Percentiles rank a stretch among this genome's conserved stretches.
Conservation (phyloP, 805 yeast genomes). For the Dipodascus geniculatus region DNA sequence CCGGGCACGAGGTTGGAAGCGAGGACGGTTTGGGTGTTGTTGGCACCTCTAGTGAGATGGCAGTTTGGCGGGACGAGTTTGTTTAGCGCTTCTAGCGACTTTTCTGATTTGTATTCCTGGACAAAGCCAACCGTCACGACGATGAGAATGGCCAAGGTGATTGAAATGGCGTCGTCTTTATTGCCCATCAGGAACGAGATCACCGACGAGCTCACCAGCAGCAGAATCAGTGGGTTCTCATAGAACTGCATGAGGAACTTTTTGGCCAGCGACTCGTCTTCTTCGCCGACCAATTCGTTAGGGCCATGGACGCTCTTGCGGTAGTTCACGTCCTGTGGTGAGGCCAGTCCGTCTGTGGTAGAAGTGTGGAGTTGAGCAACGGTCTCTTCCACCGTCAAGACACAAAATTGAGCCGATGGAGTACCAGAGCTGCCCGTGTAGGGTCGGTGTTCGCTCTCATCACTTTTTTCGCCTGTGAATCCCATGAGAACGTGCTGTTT, state of each 20-base stretch:
- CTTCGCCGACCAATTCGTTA: conserved; percentile 69
- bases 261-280: conserved; percentile 56
- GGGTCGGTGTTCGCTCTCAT: neutral
- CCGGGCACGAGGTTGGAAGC: conserved; percentile 93
- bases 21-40: conserved; percentile 56
- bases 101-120: conserved; percentile 92
- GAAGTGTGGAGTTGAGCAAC: conserved; percentile 52
- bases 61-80: conserved; percentile 96
- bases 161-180: conserved; percentile 88
- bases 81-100: conserved; percentile 85
- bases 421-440: conserved; percentile 17
- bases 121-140: conserved; percentile 96
- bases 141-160: conserved; percentile 80
- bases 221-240: conserved; percentile 81
- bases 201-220: conserved; percentile 81
- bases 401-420: conserved; percentile 57
- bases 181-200: conserved; percentile 91
- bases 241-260: conserved; percentile 73
- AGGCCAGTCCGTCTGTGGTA: conserved; percentile 44
- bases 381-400: conserved; percentile 55
- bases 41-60: conserved; percentile 73
- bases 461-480: neutral
- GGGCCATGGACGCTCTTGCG: conserved; percentile 68
- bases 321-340: conserved; percentile 56
- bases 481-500: neutral